phyloP scores from a whole-genome alignment of 495 filamentous ascomycete genomes.

The Astrocystis sublimbata region DNA sequence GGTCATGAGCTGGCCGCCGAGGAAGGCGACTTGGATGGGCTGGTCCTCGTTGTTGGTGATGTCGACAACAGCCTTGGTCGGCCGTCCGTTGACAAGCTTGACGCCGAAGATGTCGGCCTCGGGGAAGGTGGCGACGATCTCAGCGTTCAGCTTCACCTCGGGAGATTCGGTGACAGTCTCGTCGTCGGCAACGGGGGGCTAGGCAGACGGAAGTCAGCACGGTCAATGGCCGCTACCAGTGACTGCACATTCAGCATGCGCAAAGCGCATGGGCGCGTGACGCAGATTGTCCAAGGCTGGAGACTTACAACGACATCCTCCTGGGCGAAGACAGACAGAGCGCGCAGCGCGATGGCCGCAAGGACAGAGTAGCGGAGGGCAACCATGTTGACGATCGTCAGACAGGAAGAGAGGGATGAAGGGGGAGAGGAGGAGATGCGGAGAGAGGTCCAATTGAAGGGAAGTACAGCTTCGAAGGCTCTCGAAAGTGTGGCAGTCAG shows the following conservation, averaged over 20 bases:
- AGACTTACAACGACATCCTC: slow-evolving; percentile 57
- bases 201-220: slow-evolving; percentile 17
- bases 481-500: slow-evolving; percentile 12
- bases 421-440: slow-evolving; percentile 23
- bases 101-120: slow-evolving; percentile 85
- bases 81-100: slow-evolving; percentile 89
- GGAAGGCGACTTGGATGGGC: slow-evolving; percentile 71
- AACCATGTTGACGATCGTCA: slow-evolving; percentile 60
- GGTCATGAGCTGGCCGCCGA: slow-evolving; percentile 76
- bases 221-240: slow-evolving; percentile 14
- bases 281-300: background rate
- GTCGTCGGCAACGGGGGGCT: slow-evolving; percentile 29
- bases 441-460: slow-evolving; percentile 10
- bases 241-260: background rate
- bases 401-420: background rate
- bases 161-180: slow-evolving; percentile 44
- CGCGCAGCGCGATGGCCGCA: slow-evolving; percentile 68
- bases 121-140: slow-evolving; percentile 77
- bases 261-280: slow-evolving; percentile 6
- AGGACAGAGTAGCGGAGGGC: slow-evolving; percentile 70
- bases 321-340: slow-evolving; percentile 60
- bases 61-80: slow-evolving; percentile 79
- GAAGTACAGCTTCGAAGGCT: slow-evolving; percentile 16
- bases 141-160: slow-evolving; percentile 66
- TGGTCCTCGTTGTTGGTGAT: slow-evolving; percentile 80